A percentile compares a stretch with the other conserved stretches of the same genome.
Evolutionary conservation across 2,329 filamentous ascomycete species (phyloP).

Genomic region (Diaporthe nobilis): DNA sequence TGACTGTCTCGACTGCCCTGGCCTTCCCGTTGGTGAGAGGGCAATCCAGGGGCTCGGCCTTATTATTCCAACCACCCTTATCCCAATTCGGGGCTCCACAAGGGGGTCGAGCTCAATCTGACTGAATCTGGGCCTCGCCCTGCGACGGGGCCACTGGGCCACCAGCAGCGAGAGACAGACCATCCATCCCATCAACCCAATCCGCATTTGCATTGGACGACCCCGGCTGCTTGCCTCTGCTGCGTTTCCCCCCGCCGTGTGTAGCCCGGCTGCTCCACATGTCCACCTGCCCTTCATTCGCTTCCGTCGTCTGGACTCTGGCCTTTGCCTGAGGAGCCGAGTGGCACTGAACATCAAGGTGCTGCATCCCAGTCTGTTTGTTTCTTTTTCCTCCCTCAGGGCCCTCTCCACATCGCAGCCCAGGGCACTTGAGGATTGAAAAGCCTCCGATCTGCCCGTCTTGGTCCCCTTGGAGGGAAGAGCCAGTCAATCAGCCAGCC

Average conservation of each 20-base stretch:
- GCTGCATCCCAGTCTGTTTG: conserved; percentile 29
- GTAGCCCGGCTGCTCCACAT: conserved; percentile 12
- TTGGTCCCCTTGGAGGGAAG: conserved; percentile 19
- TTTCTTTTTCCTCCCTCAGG: neutral
- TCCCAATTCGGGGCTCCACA: conserved; percentile 40
- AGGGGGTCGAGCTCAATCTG: conserved; percentile 33
- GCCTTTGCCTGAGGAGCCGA: conserved; percentile 30
- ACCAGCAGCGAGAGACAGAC: neutral
- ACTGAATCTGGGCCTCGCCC: conserved; percentile 31
- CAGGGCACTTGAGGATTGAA: conserved; percentile 30
- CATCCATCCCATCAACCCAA: neutral
- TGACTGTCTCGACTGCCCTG: neutral
- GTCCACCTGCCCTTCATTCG: conserved; percentile 27
- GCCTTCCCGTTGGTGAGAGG: conserved; percentile 11
- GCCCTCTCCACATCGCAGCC: conserved; percentile 30
- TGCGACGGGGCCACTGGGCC: conserved; percentile 14
- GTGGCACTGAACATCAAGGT: conserved; percentile 37
- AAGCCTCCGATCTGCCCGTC: conserved; percentile 36
- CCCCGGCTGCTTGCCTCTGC: conserved; percentile 9
- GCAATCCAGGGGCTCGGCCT: conserved; percentile 38
- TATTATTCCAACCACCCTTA: conserved; percentile 39
- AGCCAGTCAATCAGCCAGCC: neutral
- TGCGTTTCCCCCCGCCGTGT: neutral
- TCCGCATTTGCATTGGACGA: neutral
- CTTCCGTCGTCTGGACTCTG: conserved; percentile 30